Conservation (phyloP, 805 yeast genomes). For the Teunomyces panamensis region DNA sequence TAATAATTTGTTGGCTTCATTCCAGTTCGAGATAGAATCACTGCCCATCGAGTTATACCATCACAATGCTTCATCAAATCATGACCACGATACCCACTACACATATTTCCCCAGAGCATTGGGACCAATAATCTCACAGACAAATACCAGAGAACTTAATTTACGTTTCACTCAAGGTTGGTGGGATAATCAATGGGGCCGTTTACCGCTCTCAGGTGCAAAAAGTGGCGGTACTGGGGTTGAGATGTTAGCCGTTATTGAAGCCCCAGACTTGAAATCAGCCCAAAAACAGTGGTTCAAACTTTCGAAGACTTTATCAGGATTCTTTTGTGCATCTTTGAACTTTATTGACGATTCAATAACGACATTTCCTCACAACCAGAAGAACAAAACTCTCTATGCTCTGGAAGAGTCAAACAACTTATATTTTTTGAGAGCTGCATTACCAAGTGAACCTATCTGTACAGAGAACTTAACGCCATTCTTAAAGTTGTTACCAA, state of each 20-base stretch:
- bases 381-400: conserved; percentile 8
- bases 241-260: conserved; percentile 85
- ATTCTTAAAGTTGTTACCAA: conserved; percentile 82
- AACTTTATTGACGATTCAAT: conserved; percentile 79
- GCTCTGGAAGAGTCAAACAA: conserved; percentile 30
- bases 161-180: conserved; percentile 89
- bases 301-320: conserved; percentile 75
- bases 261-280: conserved; percentile 50
- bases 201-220: conserved; percentile 67
- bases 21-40: conserved; percentile 64
- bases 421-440: conserved; percentile 68
- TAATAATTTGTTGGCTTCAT: conserved; percentile 66
- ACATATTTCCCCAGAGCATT: conserved; percentile 76
- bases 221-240: conserved; percentile 92
- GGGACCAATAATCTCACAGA: conserved; percentile 67
- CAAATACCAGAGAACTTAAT: conserved; percentile 73
- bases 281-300: conserved; percentile 69
- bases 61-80: conserved; percentile 13
- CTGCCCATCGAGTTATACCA: conserved; percentile 30
- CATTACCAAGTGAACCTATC: conserved; percentile 90
- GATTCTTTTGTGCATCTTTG: conserved; percentile 91
- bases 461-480: conserved; percentile 98
- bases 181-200: conserved; percentile 95
- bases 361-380: conserved; percentile 55
- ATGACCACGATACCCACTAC: conserved; percentile 39